Conservation (phyloP, 495 filamentous ascomycete genomes). For the Neurospora tetrasperma region DNA sequence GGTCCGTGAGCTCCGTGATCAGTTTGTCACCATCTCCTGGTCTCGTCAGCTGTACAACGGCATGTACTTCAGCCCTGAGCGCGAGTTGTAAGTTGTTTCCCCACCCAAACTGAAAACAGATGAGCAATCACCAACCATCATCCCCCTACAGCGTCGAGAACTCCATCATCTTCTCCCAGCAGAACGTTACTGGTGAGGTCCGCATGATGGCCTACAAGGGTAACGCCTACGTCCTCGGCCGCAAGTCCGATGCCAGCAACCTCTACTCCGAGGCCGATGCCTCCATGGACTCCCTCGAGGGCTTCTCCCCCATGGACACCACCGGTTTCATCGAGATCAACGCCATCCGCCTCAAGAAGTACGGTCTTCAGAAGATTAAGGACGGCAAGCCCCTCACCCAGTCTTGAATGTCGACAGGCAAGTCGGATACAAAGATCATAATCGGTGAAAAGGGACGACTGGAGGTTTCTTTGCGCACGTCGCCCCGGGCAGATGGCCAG, state of each 20-base stretch:
- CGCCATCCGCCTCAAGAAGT: slow-evolving; percentile 86
- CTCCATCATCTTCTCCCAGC: slow-evolving; percentile 57
- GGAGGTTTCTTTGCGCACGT: not conserved
- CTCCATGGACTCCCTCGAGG: slow-evolving; percentile 79
- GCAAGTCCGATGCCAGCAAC: slow-evolving; percentile 68
- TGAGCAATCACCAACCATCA: slow-evolving; percentile 52
- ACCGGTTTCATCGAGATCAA: slow-evolving; percentile 67
- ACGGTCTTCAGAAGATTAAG: slow-evolving; percentile 57
- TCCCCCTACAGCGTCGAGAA: slow-evolving; percentile 38
- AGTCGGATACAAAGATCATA: not conserved
- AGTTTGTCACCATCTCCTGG: slow-evolving; percentile 69
- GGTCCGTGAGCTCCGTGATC: slow-evolving; percentile 77
- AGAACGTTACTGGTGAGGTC: slow-evolving; percentile 55
- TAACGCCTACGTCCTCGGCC: slow-evolving; percentile 59
- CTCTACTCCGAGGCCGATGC: slow-evolving; percentile 73
- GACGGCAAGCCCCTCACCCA: slow-evolving; percentile 41
- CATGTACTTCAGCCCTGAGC: slow-evolving; percentile 71
- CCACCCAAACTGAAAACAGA: slow-evolving; percentile 45
- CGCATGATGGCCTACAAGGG: slow-evolving; percentile 71
- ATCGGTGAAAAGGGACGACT: not conserved
- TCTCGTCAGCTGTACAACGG: slow-evolving; percentile 72
- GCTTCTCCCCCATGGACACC: slow-evolving; percentile 65
- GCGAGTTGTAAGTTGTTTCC: slow-evolving; percentile 26
- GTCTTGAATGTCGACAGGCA: slow-evolving; percentile 8
- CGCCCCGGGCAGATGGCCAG: not conserved